phyloP scores from a whole-genome alignment of 768 basidiomycete genomes.

The Hygrocybe punicea region DNA sequence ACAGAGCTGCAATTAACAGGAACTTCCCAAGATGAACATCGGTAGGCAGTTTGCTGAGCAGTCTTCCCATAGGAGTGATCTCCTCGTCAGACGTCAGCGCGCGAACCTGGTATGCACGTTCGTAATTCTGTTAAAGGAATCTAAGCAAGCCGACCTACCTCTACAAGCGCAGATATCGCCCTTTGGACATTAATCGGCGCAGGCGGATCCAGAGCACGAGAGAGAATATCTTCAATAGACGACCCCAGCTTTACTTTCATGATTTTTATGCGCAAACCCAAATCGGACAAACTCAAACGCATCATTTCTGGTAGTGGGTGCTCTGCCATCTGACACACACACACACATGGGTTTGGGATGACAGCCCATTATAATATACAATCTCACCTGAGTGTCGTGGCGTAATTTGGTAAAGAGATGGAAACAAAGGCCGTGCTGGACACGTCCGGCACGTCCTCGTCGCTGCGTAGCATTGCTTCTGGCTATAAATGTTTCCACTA shows the following conservation, averaged over 20 bases:
- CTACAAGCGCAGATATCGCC: slow-evolving; percentile 86
- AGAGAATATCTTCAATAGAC: slow-evolving; percentile 87
- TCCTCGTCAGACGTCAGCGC: slow-evolving; percentile 84
- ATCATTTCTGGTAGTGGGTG: slow-evolving; percentile 95
- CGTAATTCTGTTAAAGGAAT: slow-evolving; percentile 3
- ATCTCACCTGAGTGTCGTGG: slow-evolving; percentile 69
- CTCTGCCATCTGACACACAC: slow-evolving; percentile 64
- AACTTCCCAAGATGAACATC: slow-evolving; percentile 97
- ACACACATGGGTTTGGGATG: neutral
- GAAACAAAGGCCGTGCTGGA: slow-evolving; percentile 85
- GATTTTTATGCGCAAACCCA: slow-evolving; percentile 89
- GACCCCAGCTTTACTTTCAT: slow-evolving; percentile 83
- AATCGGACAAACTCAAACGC: slow-evolving; percentile 86
- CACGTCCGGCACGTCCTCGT: slow-evolving; percentile 88
- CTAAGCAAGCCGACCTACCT: slow-evolving; percentile 42
- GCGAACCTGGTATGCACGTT: slow-evolving; percentile 53
- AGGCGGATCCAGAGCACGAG: slow-evolving; percentile 87
- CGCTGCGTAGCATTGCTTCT: slow-evolving; percentile 88
- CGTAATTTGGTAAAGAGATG: slow-evolving; percentile 90
- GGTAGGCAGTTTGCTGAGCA: slow-evolving; percentile 88
- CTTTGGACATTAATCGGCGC: slow-evolving; percentile 80
- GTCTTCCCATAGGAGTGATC: slow-evolving; percentile 89
- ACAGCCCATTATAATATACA: neutral
- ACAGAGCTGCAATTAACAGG: slow-evolving; percentile 75
- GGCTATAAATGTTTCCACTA: slow-evolving; percentile 89